Base-by-base conservation (phyloP, 768 basidiomycete genomes). In the Harrya chromipes region DNA sequence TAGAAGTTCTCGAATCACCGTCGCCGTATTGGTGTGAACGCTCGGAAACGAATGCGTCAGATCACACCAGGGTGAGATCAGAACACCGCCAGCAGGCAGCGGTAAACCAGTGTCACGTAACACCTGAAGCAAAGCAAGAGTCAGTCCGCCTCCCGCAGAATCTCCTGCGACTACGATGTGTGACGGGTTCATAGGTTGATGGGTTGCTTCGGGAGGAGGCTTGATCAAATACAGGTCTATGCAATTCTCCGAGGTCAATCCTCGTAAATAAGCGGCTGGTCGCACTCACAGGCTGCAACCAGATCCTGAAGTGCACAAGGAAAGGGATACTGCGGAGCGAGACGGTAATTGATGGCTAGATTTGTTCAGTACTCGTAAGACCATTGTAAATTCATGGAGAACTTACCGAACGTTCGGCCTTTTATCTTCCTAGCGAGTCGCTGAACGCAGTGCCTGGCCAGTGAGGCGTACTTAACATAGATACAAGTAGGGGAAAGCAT, bases 241-340 rank as follows among this genome's bases (percentile, higher is more conserved):
- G 23, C 21, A 17, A 44, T 37, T 17, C 24, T 40, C 40, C 20
- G 45, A 45, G 17, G 33, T 46, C 16, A 43, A 47, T 23, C 13
- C 8, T 40, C 26, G 45, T 10, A 19, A 36, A 40, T n/a, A 23
- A 27, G 31, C 23, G 6, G 6, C 4, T 19, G 34, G 23, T 21
- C 9, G 7, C 2, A 66, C 83, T 57, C 58, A 91, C 90, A 98
- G 8, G 93, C 85, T 3, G 95, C 90, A 11, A 98, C 62, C 29
- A 84, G 72, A 66, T 98, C 95, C 59, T 97, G 94, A 7, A 97
- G 69, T 1, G 86, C 90, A 56, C 90, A 92, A 13, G 95, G 95
- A 64, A 97, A 97, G 1, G 95, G 95, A 59, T 95, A 98, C 69
- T 97, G 95, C 0, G 95, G 95, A 13, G 94, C 88, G n/a, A 94